phyloP scores from a whole-genome alignment of 129 eudicot genomes.

The Helichrysum umbraculigerum region DNA sequence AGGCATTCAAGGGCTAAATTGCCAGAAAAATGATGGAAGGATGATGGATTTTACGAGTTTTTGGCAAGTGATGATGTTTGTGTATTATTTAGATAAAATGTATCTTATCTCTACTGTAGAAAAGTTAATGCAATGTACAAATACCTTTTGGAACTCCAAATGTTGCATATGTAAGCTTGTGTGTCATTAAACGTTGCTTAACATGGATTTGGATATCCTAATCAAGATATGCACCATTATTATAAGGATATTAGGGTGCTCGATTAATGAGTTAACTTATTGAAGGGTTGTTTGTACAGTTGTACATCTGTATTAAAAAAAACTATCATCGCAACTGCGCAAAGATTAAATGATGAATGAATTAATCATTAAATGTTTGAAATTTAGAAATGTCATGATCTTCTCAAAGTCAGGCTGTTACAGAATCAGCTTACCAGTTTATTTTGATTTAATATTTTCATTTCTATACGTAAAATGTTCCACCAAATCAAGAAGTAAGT shows the following conservation, averaged over 20 bases:
- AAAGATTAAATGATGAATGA: no score
- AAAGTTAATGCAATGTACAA: constrained; percentile 60
- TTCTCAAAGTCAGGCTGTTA: neutral
- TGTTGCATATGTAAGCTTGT: constrained; percentile 11
- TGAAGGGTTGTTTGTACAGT: neutral
- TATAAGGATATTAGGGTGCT: neutral
- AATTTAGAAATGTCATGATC: no score
- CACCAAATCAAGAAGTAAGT: neutral
- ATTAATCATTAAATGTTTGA: neutral
- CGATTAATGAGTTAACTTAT: neutral
- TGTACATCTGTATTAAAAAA: neutral
- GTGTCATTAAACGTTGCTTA: neutral
- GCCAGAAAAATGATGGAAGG: constrained; percentile 40
- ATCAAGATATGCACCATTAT: neutral
- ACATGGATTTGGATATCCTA: neutral
- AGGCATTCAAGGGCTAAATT: constrained; percentile 66
- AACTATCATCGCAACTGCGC: neutral
- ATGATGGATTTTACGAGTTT: constrained; percentile 33
- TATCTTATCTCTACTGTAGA: constrained; percentile 40
- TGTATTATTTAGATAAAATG: constrained; percentile 37
- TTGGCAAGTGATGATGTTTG: constrained; percentile 45
- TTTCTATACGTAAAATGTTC: neutral
- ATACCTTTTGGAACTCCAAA: constrained; percentile 41
- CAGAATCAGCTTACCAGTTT: neutral
- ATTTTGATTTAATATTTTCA: no score